phyloP scores from a whole-genome alignment of 768 basidiomycete species.

The button mushroom (Agaricus bisporus) region DNA sequence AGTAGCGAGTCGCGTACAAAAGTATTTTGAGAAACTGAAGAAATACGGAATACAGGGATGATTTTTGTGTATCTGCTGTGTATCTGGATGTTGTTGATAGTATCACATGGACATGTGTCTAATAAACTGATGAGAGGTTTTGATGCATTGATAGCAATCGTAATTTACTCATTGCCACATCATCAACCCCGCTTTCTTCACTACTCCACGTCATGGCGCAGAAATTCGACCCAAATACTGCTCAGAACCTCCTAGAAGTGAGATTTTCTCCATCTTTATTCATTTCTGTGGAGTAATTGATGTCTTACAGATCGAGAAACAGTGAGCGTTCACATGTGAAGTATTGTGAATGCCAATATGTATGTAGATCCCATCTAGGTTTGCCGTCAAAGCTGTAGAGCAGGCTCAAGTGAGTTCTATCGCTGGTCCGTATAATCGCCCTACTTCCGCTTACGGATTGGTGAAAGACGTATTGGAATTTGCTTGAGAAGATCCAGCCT shows the following conservation, averaged over 20 bases:
- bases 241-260: conserved; percentile 90
- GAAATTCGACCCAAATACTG: conserved; percentile 81
- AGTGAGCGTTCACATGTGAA: conserved; percentile 43
- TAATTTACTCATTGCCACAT: conserved; percentile 12
- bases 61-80: neutral
- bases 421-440: neutral
- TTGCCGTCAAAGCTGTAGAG: conserved; percentile 93
- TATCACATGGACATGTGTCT: conserved; percentile 8
- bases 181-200: conserved; percentile 12
- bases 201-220: conserved; percentile 31
- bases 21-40: conserved; percentile 82
- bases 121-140: neutral
- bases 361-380: conserved; percentile 32
- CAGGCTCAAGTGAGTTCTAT: conserved; percentile 72
- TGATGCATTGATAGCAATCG: neutral
- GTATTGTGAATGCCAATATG: too few relatives aligned
- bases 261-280: conserved; percentile 14
- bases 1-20: conserved; percentile 86
- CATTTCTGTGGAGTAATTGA: neutral
- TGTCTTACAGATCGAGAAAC: conserved; percentile 81
- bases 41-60: conserved; percentile 44
- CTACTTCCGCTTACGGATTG: neutral
- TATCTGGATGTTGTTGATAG: neutral
- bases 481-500: conserved; percentile 77
- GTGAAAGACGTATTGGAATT: conserved; percentile 87